Evolutionary conservation across 2,329 filamentous ascomycete genomes (phyloP), one percentile per base, ranked within the genome.

Genomic region (Capronia americana): DNA sequence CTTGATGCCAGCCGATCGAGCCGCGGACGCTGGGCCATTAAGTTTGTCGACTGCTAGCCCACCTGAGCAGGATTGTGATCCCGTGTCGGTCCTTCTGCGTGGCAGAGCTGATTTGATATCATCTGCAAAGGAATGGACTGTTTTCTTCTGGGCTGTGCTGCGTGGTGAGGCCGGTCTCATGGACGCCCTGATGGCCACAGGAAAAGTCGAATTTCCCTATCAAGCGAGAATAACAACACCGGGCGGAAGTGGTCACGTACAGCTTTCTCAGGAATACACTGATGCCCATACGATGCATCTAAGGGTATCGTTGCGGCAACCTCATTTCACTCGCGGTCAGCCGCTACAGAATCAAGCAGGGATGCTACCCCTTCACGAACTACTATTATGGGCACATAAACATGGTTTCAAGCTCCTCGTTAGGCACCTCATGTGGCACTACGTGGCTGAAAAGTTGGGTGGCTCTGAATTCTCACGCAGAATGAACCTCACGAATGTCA

Each of bases 61-160:
- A 11, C 4, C 30, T 23, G 26, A 12, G 0, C 34, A 26, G n/a
- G 14, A 20, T 11, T 30, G 8, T 11, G 44, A 50, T 6, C 20
- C 26, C 11, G 57, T n/a, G 7, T 26, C 24, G 1, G 11, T 60
- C 4, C 10, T 60, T 4, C 24, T 60, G 41, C 44, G 26, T 11
- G n/a, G 24, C 17, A 14, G 6, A 12, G 12, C 38, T 34, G 41
- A 44, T 17, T n/a, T 23, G 20, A 30, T 51, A 4, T 60, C 24
- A 17, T 28, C 24, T 2, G 26, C 46, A 17, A 50, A 20, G 11
- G n/a, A 32, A 5, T 23, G 20, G 57, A 10, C 44, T 17, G 23
- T 60, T 26, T 26, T 60, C 17, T 10, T 60, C n/a, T 60, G 57
- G 57, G 44, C 57, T 10, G 23, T 60, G 23, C 12, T 26, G 6